A percentile compares a stretch with the other conserved stretches of the same genome.
phyloP scores from a whole-genome alignment of 306 rosid species.

The Casuarina equisetifolia region DNA sequence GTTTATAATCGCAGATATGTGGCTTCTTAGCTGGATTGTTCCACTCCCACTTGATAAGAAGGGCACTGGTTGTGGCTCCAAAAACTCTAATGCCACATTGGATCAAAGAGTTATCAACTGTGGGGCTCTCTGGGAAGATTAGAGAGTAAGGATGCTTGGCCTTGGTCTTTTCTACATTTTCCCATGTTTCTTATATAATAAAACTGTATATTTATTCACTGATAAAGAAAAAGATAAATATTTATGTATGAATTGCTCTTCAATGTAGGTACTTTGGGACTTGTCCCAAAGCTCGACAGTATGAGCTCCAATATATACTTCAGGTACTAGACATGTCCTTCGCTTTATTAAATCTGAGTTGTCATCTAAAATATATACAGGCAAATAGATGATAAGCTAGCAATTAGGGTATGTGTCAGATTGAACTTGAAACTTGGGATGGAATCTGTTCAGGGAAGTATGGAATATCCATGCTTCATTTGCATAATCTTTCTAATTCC shows the following conservation, averaged over 20 bases:
- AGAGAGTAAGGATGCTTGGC: slow-evolving; percentile 64
- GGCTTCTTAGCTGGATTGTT: slow-evolving; percentile 85
- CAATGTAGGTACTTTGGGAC: slow-evolving; percentile 71
- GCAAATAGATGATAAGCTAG: not conserved
- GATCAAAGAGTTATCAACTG: slow-evolving; percentile 81
- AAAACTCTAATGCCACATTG: slow-evolving; percentile 83
- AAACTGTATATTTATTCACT: not conserved
- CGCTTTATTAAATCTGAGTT: slow-evolving; percentile 5
- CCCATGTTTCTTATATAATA: slow-evolving; percentile 5
- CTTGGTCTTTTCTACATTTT: slow-evolving; percentile 22
- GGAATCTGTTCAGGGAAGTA: not conserved
- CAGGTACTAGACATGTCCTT: slow-evolving; percentile 52
- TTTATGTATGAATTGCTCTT: slow-evolving; percentile 9
- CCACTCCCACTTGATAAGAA: slow-evolving; percentile 62
- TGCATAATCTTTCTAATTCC: not conserved
- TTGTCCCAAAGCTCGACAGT: slow-evolving; percentile 55
- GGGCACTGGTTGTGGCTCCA: slow-evolving; percentile 86
- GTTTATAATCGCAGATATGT: slow-evolving; percentile 63
- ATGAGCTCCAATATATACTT: slow-evolving; percentile 81
- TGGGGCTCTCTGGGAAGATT: slow-evolving; percentile 78
- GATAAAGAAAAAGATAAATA: not conserved
- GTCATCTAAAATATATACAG: not conserved
- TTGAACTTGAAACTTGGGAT: not conserved
- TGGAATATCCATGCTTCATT: not conserved
- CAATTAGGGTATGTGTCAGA: slow-evolving; percentile 12